Percentiles rank a stretch among this genome's conserved stretches.
phyloP scores from a whole-genome alignment of 2,329 filamentous ascomycete species.

The Achaetomium macrosporum region DNA sequence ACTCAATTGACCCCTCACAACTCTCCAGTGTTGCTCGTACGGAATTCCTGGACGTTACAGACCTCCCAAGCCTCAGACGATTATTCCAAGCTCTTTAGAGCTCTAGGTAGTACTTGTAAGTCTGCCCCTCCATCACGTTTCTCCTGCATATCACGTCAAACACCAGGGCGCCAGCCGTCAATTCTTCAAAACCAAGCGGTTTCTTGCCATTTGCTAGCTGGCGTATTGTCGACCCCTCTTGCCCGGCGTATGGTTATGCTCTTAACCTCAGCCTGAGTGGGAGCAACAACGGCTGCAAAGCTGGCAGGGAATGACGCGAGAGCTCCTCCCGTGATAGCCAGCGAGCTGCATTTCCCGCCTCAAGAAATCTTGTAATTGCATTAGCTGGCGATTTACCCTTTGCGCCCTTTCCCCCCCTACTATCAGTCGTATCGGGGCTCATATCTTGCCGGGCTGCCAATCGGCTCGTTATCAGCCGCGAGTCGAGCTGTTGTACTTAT shows the following conservation, averaged over 20 bases:
- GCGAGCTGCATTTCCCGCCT: too few species aligned
- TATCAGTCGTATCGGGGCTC: conserved; percentile 6
- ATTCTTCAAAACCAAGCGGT: background rate
- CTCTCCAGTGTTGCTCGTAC: background rate
- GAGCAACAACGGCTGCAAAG: too few species aligned
- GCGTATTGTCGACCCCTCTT: background rate
- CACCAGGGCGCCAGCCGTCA: background rate
- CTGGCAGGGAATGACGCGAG: too few species aligned
- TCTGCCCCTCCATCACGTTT: background rate
- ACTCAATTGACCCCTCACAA: background rate
- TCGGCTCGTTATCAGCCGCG: conserved; percentile 20
- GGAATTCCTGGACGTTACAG: background rate
- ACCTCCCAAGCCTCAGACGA: too few species aligned
- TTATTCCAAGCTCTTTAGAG: background rate
- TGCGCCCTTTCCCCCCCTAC: background rate
- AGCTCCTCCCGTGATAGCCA: too few species aligned
- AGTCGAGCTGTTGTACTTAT: conserved; percentile 9
- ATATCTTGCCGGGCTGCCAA: conserved; percentile 17
- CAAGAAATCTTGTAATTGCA: conserved; percentile 11
- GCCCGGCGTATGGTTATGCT: too few species aligned
- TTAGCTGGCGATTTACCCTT: conserved; percentile 1
- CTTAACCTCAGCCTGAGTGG: too few species aligned
- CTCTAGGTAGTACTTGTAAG: background rate
- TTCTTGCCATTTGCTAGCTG: conserved; percentile 3
- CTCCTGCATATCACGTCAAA: background rate